A percentile compares a stretch with the other conserved stretches of the same genome.
These are phyloP conservation scores for Cucurbita moschata DNA, from an alignment of 306 rosid genomes.

Conservation along the genomic window DNA sequence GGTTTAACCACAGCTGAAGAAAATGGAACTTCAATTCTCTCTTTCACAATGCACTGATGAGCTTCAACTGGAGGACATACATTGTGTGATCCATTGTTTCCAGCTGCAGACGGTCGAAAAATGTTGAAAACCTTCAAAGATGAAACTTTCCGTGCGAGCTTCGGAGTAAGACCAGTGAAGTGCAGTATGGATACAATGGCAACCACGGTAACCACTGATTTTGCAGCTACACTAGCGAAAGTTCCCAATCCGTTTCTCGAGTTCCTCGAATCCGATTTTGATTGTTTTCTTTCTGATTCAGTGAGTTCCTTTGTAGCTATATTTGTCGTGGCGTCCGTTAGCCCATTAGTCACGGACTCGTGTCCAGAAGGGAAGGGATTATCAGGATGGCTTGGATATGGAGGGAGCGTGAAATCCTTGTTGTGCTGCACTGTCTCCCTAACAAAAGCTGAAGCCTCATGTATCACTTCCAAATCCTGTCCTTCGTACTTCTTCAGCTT, in stretches of 20 bases:
- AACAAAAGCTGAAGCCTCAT: constrained; percentile 79
- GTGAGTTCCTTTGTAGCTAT: constrained; percentile 21
- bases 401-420: constrained; percentile 79
- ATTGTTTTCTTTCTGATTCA: constrained; percentile 18
- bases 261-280: constrained; percentile 19
- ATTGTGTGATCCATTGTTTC: constrained; percentile 13
- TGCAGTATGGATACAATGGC: constrained; percentile 57
- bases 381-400: constrained; percentile 58
- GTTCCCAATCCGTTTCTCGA: constrained; percentile 34
- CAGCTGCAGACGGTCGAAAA: constrained; percentile 25
- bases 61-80: constrained; percentile 76
- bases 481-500: constrained; percentile 76
- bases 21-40: constrained; percentile 94
- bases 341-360: constrained; percentile 41
- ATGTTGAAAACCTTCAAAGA: constrained; percentile 17
- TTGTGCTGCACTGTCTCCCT: constrained; percentile 69
- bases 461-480: constrained; percentile 62
- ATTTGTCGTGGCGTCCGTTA: constrained; percentile 16
- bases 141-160: constrained; percentile 20
- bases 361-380: constrained; percentile 28
- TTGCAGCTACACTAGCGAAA: constrained; percentile 43
- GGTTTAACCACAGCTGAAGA: constrained; percentile 59
- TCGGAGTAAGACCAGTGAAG: constrained; percentile 58
- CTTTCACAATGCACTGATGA: constrained; percentile 81
- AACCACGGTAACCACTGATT: constrained; percentile 45